These are phyloP conservation scores for Aspergillus calidoustus DNA, from an alignment of 2,329 filamentous ascomycete species.

Conservation along the genomic window DNA sequence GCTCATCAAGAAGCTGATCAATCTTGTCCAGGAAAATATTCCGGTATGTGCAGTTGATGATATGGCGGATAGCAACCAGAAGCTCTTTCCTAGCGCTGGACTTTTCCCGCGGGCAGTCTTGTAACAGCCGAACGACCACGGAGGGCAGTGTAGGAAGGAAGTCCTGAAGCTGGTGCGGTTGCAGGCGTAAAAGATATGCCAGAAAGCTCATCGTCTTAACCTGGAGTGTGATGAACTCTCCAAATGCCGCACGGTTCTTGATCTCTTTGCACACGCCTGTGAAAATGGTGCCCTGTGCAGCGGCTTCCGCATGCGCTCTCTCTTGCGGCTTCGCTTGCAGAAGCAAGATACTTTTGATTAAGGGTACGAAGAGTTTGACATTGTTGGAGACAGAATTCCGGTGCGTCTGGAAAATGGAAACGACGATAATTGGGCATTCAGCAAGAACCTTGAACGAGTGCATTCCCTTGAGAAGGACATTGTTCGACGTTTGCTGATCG, in stretches of 20 bases:
- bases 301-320: constrained; percentile 85
- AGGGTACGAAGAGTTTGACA: constrained; percentile 87
- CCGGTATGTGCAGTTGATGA: constrained; percentile 98
- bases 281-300: constrained; percentile 78
- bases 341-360: constrained; percentile 87
- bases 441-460: constrained; percentile 98
- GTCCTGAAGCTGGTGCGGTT: constrained; percentile 83
- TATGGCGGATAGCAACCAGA: constrained; percentile 93
- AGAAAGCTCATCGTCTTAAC: constrained; percentile 99
- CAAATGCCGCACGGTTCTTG: constrained; percentile 90
- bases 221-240: constrained; percentile 96
- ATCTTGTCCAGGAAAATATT: constrained; percentile 95
- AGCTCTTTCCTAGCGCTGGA: constrained; percentile 93
- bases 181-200: constrained; percentile 87
- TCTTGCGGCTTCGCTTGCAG: constrained; percentile 92
- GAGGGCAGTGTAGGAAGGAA: constrained; percentile 84
- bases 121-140: constrained; percentile 86
- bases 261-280: constrained; percentile 93
- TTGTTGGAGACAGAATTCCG: constrained; percentile 78
- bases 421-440: constrained; percentile 97
- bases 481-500: constrained; percentile 81
- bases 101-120: constrained; percentile 94
- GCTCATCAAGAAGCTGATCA: constrained; percentile 90
- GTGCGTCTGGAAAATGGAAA: constrained; percentile 96
- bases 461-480: constrained; percentile 88